Evolutionary conservation across 2,329 filamentous ascomycete species (phyloP).

Genomic region (Trichothecium sympodiale): DNA sequence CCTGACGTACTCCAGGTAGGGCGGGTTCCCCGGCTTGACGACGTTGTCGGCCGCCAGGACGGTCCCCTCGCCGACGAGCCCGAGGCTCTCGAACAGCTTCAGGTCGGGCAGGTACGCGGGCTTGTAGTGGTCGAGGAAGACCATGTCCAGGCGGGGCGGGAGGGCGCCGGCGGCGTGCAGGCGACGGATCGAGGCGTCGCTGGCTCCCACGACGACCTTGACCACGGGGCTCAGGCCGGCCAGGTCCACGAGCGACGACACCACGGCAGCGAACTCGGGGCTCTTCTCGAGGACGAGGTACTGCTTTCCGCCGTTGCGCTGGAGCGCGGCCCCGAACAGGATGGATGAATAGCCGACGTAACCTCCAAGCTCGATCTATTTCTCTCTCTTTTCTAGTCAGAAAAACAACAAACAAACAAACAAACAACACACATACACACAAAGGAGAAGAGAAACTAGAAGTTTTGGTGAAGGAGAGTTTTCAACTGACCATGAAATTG

Average conservation of each 20-base stretch:
- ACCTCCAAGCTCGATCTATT: conserved; percentile 63
- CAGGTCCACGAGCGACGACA: conserved; percentile 57
- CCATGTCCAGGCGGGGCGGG: conserved; percentile 49
- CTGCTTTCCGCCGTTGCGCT: conserved; percentile 47
- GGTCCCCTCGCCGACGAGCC: conserved; percentile 49
- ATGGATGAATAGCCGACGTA: conserved; percentile 78
- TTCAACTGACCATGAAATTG: conserved; percentile 42
- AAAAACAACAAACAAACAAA: too few relatives aligned
- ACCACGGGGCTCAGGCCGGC: conserved; percentile 63
- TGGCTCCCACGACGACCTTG: conserved; percentile 58
- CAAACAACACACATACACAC: too few relatives aligned
- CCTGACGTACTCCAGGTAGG: conserved; percentile 60
- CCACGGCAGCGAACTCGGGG: conserved; percentile 62
- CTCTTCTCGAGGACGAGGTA: conserved; percentile 67
- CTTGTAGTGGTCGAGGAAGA: conserved; percentile 78
- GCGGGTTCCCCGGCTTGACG: conserved; percentile 59
- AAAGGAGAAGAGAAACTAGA: too few relatives aligned
- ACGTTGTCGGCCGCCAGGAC: conserved; percentile 61
- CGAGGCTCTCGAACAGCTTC: conserved; percentile 64
- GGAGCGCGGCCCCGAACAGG: conserved; percentile 58
- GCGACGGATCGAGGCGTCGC: conserved; percentile 51
- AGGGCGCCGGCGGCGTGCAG: conserved; percentile 44
- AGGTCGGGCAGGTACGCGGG: conserved; percentile 63
- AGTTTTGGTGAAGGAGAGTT: background rate
- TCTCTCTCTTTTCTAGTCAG: background rate